Evolutionary conservation across 352 stramenopile genomes (phyloP).

Genomic region (Peronospora destructor): DNA sequence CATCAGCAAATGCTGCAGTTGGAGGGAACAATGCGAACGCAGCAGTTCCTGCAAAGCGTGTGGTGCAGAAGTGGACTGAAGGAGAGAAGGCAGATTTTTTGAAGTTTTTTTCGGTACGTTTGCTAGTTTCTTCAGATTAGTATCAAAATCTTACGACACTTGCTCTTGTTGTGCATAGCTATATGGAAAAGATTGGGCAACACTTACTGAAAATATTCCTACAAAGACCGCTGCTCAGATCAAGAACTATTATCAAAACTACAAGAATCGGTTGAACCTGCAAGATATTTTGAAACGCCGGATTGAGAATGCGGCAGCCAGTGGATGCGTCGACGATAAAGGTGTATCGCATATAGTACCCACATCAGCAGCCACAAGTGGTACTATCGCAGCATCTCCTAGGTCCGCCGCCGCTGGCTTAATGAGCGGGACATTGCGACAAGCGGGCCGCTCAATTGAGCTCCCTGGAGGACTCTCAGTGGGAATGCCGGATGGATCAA

Average conservation of each 20-base stretch:
- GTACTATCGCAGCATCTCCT: conserved; percentile 23
- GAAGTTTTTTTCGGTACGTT: conserved; percentile 79
- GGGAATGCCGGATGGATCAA: conserved; percentile 22
- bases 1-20: conserved; percentile 18
- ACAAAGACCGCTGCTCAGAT: conserved; percentile 87
- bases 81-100: conserved; percentile 84
- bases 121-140: not conserved
- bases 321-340: conserved; percentile 16
- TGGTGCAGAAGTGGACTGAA: conserved; percentile 89
- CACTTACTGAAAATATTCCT: conserved; percentile 80
- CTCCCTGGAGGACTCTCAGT: conserved; percentile 14
- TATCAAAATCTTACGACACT: conserved; percentile 3
- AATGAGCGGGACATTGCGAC: conserved; percentile 28
- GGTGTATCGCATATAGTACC: conserved; percentile 1
- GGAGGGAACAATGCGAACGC: conserved; percentile 8
- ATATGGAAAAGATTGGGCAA: conserved; percentile 85
- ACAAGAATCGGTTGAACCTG: conserved; percentile 86
- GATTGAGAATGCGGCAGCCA: conserved; percentile 42
- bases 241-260: conserved; percentile 92
- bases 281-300: conserved; percentile 83
- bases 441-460: conserved; percentile 19
- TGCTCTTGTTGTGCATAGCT: conserved; percentile 34
- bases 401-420: conserved; percentile 29
- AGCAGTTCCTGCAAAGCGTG: conserved; percentile 48
- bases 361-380: conserved; percentile 8